These are phyloP conservation scores for Sphenostylis stenocarpa DNA, from an alignment of 306 rosid species.

Conservation along the genomic window DNA sequence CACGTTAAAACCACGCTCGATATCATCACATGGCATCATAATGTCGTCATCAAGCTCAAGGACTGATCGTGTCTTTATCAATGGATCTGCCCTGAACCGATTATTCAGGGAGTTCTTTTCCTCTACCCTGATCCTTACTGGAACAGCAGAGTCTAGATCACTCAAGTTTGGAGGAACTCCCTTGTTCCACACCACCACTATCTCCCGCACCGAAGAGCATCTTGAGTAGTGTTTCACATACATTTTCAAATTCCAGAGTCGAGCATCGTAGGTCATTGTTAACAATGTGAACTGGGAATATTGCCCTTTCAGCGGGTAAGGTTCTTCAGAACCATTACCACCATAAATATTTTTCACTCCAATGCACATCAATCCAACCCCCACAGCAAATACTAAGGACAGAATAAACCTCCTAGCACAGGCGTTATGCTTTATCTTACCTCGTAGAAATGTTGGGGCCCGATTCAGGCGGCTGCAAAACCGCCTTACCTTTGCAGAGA, in stretches of 20 bases:
- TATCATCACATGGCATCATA: conserved; percentile 95
- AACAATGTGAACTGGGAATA: conserved; percentile 89
- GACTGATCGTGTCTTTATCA: conserved; percentile 87
- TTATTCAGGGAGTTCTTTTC: conserved; percentile 82
- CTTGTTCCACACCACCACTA: conserved; percentile 98
- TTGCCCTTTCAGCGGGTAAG: conserved; percentile 70
- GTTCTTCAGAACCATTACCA: conserved; percentile 91
- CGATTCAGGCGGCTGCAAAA: conserved; percentile 87
- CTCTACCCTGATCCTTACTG: conserved; percentile 79
- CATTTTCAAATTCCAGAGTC: conserved; percentile 95
- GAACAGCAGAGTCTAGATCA: conserved; percentile 89
- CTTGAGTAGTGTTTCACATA: conserved; percentile 89
- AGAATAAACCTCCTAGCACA: conserved; percentile 82
- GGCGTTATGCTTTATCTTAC: conserved; percentile 69
- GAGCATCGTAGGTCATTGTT: conserved; percentile 97
- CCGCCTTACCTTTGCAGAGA: conserved; percentile 65
- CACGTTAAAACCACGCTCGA: conserved; percentile 86
- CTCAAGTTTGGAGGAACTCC: conserved; percentile 74
- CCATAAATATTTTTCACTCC: conserved; percentile 80
- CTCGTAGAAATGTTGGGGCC: conserved; percentile 62
- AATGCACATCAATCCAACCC: conserved; percentile 71
- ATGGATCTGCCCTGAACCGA: conserved; percentile 70
- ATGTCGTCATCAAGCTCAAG: conserved; percentile 99
- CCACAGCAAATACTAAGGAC: conserved; percentile 54
- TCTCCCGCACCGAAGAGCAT: conserved; percentile 89